These are phyloP conservation scores for Trichoderma asperelloides DNA, from an alignment of 495 filamentous ascomycete species.

Conservation along the genomic window DNA sequence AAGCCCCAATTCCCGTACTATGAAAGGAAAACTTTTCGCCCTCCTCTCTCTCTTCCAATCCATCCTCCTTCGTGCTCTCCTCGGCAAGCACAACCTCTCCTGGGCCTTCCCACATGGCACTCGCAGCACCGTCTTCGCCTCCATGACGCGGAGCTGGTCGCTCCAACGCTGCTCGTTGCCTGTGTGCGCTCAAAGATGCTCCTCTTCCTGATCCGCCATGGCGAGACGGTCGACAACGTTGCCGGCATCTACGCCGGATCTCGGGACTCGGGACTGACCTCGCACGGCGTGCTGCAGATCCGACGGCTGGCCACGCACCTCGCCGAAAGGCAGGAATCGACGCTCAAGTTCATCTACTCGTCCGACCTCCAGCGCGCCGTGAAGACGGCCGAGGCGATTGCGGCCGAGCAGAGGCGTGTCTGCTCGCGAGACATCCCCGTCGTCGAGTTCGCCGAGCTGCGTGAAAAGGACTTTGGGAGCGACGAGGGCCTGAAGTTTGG, in stretches of 20 bases:
- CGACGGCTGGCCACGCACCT: slow-evolving; percentile 54
- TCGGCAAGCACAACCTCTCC: neutral
- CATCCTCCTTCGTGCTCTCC: neutral
- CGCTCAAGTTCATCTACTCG: slow-evolving; percentile 60
- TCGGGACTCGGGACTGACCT: slow-evolving; percentile 70
- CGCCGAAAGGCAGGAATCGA: slow-evolving; percentile 32
- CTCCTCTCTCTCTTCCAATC: neutral
- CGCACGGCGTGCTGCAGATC: slow-evolving; percentile 72
- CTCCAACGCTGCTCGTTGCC: slow-evolving; percentile 5
- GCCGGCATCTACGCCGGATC: slow-evolving; percentile 65
- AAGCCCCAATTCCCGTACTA: neutral
- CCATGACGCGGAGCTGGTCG: slow-evolving; percentile 4
- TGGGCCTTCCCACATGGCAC: neutral
- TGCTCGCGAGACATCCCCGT: slow-evolving; percentile 22
- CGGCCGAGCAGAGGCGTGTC: slow-evolving; percentile 35
- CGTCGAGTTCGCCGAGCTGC: slow-evolving; percentile 43
- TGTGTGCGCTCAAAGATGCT: slow-evolving; percentile 38
- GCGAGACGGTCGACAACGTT: slow-evolving; percentile 83
- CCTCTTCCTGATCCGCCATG: slow-evolving; percentile 74
- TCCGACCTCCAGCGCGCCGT: slow-evolving; percentile 68
- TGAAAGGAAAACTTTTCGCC: slow-evolving; percentile 3
- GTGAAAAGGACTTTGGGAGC: slow-evolving; percentile 65
- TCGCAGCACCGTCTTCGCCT: slow-evolving; percentile 3
- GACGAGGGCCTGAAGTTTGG: slow-evolving; percentile 54
- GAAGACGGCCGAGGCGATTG: slow-evolving; percentile 59